A percentile compares a stretch with the other conserved stretches of the same genome.
These are phyloP conservation scores for Pseudopithomyces chartarum DNA, from an alignment of 2,329 filamentous ascomycete species.

Conservation along the genomic window DNA sequence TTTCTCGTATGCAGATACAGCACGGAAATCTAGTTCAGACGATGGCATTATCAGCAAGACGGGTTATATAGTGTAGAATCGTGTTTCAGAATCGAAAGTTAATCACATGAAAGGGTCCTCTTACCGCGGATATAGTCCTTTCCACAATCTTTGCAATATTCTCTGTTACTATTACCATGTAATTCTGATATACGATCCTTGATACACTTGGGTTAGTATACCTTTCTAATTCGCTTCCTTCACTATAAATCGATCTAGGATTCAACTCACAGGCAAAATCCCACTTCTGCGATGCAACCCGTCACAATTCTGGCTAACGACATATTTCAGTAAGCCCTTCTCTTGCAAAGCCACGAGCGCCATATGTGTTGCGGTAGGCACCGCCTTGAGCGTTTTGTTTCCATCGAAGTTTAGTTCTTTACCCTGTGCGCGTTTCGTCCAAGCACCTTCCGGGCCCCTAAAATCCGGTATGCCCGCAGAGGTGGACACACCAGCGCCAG, in stretches of 20 bases:
- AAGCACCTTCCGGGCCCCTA: neutral
- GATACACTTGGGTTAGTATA: neutral
- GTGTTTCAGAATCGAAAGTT: neutral
- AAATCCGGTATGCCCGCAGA: conserved; percentile 5
- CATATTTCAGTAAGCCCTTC: neutral
- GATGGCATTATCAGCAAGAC: neutral
- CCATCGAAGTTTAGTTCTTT: neutral
- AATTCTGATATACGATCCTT: conserved; percentile 5
- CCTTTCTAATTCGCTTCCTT: neutral
- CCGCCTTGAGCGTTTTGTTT: neutral
- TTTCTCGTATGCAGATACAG: neutral
- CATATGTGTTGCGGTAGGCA: conserved; percentile 4
- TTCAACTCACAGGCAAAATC: neutral
- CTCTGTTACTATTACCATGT: conserved; percentile 3
- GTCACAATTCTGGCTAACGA: conserved; percentile 7
- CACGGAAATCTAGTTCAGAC: neutral
- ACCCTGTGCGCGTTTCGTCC: conserved; percentile 8
- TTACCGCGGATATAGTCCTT: conserved; percentile 6
- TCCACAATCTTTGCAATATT: conserved; percentile 1
- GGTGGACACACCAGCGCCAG: neutral
- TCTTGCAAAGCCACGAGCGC: conserved; percentile 3
- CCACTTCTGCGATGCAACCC: conserved; percentile 5
- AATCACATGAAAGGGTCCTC: neutral
- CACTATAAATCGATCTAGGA: neutral
- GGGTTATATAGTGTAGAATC: neutral